phyloP scores from a whole-genome alignment of 2,329 filamentous ascomycete species.

The Amesomyces nigricolor region DNA sequence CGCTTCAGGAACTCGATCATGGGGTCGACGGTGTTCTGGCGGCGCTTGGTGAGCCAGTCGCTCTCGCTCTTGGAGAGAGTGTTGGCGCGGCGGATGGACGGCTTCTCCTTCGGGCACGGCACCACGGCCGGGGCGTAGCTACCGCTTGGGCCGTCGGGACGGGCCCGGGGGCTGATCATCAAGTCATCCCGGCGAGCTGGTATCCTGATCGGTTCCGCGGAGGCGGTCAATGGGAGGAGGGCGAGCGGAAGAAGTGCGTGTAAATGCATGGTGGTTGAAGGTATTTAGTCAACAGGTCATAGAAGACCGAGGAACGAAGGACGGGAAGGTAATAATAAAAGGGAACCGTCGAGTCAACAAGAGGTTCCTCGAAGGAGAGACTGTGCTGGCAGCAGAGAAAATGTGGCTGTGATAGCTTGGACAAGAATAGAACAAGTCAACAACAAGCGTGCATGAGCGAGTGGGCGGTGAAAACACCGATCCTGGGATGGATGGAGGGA shows the following conservation, averaged over 20 bases:
- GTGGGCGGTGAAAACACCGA: too few species aligned
- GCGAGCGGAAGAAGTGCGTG: conserved; percentile 12
- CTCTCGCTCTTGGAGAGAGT: conserved; percentile 63
- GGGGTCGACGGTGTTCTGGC: conserved; percentile 67
- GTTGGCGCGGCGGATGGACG: conserved; percentile 59
- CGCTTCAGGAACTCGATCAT: conserved; percentile 68
- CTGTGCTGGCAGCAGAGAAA: too few species aligned
- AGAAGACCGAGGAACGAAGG: too few species aligned
- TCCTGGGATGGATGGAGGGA: too few species aligned
- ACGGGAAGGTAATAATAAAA: neutral
- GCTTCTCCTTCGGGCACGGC: conserved; percentile 63
- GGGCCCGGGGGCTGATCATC: conserved; percentile 28
- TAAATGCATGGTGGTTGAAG: conserved; percentile 15
- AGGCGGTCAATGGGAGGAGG: conserved; percentile 12
- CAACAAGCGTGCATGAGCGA: too few species aligned
- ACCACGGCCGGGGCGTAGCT: conserved; percentile 67
- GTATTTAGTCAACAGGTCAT: neutral
- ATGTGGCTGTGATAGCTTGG: too few species aligned
- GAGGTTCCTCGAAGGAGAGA: too few species aligned
- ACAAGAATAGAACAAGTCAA: too few species aligned
- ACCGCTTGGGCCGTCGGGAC: conserved; percentile 40
- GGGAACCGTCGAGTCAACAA: too few species aligned
- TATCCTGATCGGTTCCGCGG: conserved; percentile 19
- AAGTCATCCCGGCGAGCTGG: conserved; percentile 7
- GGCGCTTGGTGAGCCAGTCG: conserved; percentile 66